Base-by-base conservation (phyloP, 305 asterid species). In the Rubia peregrina region DNA sequence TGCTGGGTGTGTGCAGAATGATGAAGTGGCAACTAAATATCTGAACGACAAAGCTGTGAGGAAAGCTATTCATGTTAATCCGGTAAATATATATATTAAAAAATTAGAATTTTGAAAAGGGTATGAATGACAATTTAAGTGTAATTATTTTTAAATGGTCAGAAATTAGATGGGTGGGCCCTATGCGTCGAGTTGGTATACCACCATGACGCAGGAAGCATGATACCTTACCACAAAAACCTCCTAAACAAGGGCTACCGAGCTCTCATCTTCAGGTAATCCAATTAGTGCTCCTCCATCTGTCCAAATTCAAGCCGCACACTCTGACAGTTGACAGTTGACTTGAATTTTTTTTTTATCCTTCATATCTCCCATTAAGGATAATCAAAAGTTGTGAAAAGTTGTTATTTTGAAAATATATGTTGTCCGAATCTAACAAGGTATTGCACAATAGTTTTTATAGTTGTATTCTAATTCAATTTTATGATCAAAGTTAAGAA, bases 251-350 rank as follows among this genome's bases (percentile, higher is more conserved):
- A 61, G 30, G 92, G 92, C 22, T 87, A 85, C 71, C 79, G 79
- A 65, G 87, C 83, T 56, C 76, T 87, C 70, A 85, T 87, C 73
- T 86, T 74, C 55, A 86, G 91, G 91, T 84, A 80, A 22, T 26
- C 17, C 14, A 30, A 30, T 30, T 3, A n/a, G n/a, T n/a, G n/a
- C n/a, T n/a, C n/a, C n/a, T n/a, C n/a, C n/a, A n/a, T n/a, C n/a
- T n/a, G n/a, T n/a, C n/a, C n/a, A n/a, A n/a, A n/a, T n/a, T n/a
- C n/a, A n/a, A n/a, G n/a, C n/a, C n/a, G n/a, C n/a, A n/a, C n/a
- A n/a, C n/a, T n/a, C n/a, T n/a, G n/a, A n/a, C n/a, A n/a, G n/a
- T n/a, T n/a, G n/a, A n/a, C n/a, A n/a, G n/a, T n/a, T n/a, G n/a
- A n/a, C n/a, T n/a, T n/a, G n/a, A n/a, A n/a, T n/a, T n/a, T n/a